Evolutionary conservation across 208 protist species (phyloP), one percentile per base, ranked within the genome.

Genomic region (Wallacemonas sp.): DNA sequence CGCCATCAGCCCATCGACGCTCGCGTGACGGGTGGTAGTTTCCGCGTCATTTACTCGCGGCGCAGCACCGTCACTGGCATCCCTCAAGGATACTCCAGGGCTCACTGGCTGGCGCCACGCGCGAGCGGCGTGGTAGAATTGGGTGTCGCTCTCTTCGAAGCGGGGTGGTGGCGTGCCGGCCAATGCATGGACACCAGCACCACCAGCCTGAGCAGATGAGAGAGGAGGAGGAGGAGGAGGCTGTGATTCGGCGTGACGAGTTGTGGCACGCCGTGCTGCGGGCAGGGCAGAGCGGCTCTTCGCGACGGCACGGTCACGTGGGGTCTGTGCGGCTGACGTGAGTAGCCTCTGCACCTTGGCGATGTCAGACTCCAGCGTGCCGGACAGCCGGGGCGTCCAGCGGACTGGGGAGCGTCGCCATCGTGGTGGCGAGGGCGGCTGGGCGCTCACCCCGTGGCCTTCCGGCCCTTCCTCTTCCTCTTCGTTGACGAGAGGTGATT

Each of bases 1-100:
- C 51, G 51, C 51, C 51, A 58, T 58, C 31, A 41, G 34, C 8
- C 51, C 31, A 21, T 58, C 51, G 30, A 58, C 51, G n/a, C 51
- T 58, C 51, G 51, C 51, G 41, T 31, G 51, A 4, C 6, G 17
- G 8, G 31, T 3, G 6, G 31, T 26, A 24, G 46, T 4, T 4
- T 17, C 30, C 2, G 30, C 30, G 30, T 9, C 31, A n/a, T 19
- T 31, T 11, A n/a, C 17, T 17, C n/a, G 19, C 31, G 28, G 2
- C 3, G 4, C 36, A 14, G 36, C 36, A 14, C 6, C 36, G 36
- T 14, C 36, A 41, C 6, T 14, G 36, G 36, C 36, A 14, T 41
- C 14, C 14, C 36, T 6, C 9, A 41, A 17, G 36, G 36, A 6
- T 14, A 6, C 6, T 41, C 36, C 36, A 14, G 14, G n/a, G n/a